These are phyloP conservation scores for Helicostylum pulchrum DNA, from an alignment of 192 early-diverging fungal genomes.

Conservation along the genomic window DNA sequence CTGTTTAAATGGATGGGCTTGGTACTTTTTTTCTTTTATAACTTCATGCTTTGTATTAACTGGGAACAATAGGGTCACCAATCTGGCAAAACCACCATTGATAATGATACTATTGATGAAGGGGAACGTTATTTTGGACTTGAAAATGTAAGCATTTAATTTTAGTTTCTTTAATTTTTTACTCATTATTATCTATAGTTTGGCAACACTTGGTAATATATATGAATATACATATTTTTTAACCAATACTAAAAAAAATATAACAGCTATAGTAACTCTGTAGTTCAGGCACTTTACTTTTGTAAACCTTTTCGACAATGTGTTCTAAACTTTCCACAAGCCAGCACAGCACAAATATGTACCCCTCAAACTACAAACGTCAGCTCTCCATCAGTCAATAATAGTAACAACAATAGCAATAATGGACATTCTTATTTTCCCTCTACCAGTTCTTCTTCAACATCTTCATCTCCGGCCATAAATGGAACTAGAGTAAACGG, in stretches of 20 bases:
- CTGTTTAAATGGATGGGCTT: slow-evolving; percentile 54
- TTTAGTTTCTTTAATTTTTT: not conserved
- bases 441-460: not conserved
- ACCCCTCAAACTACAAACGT: slow-evolving; percentile 21
- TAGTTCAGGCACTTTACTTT: slow-evolving; percentile 94
- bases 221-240: not conserved
- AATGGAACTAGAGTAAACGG: slow-evolving; percentile 5
- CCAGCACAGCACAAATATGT: slow-evolving; percentile 18
- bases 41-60: slow-evolving; percentile 3
- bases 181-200: slow-evolving; percentile 47
- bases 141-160: slow-evolving; percentile 69
- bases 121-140: slow-evolving; percentile 83
- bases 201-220: slow-evolving; percentile 82
- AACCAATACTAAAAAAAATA: not conserved
- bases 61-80: slow-evolving; percentile 36
- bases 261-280: slow-evolving; percentile 90
- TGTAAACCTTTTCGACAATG: slow-evolving; percentile 93
- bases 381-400: slow-evolving; percentile 36
- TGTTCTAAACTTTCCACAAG: slow-evolving; percentile 71
- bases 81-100: slow-evolving; percentile 37
- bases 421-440: slow-evolving; percentile 10
- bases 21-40: slow-evolving; percentile 23
- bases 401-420: not conserved
- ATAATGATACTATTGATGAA: slow-evolving; percentile 52
- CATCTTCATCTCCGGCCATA: slow-evolving; percentile 1